A percentile compares a stretch with the other conserved stretches of the same genome.
Evolutionary conservation across 441 rosid genomes (phyloP).

Genomic region (Gossypium trilobum): DNA sequence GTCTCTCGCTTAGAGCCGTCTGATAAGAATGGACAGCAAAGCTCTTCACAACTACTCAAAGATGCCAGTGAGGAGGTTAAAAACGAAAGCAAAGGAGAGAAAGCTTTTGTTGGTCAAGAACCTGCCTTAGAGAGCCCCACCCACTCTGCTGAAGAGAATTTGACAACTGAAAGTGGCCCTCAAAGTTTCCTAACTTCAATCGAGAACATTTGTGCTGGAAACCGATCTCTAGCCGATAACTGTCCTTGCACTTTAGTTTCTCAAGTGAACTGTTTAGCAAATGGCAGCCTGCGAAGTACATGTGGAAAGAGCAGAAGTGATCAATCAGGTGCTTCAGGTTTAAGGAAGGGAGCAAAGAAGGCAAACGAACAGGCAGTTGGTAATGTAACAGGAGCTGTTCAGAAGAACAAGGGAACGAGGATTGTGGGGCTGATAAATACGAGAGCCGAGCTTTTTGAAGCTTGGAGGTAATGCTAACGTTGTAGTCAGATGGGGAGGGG

Average conservation of each 20-base stretch:
- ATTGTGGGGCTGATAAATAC: conserved; percentile 46
- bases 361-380: conserved; percentile 21
- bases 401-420: conserved; percentile 37
- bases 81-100: conserved; percentile 22
- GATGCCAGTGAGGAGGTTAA: conserved; percentile 29
- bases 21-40: conserved; percentile 40
- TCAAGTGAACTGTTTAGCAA: conserved; percentile 24
- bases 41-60: conserved; percentile 29
- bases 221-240: conserved; percentile 21
- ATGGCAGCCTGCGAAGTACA: conserved; percentile 17
- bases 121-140: conserved; percentile 29
- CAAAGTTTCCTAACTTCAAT: conserved; percentile 28
- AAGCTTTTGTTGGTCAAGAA: conserved; percentile 27
- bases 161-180: conserved; percentile 19
- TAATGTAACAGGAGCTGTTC: conserved; percentile 26
- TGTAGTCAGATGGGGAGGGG: not conserved
- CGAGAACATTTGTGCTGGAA: conserved; percentile 36
- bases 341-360: conserved; percentile 28
- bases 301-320: conserved; percentile 17
- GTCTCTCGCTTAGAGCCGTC: conserved; percentile 31
- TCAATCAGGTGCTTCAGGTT: conserved; percentile 23
- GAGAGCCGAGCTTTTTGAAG: conserved; percentile 58
- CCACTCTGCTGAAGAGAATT: conserved; percentile 20
- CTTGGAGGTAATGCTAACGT: conserved; percentile 41
- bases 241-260: conserved; percentile 34